Conservation (phyloP, 2,329 filamentous ascomycete genomes). For the Aspergillus ochraceoroseus region DNA sequence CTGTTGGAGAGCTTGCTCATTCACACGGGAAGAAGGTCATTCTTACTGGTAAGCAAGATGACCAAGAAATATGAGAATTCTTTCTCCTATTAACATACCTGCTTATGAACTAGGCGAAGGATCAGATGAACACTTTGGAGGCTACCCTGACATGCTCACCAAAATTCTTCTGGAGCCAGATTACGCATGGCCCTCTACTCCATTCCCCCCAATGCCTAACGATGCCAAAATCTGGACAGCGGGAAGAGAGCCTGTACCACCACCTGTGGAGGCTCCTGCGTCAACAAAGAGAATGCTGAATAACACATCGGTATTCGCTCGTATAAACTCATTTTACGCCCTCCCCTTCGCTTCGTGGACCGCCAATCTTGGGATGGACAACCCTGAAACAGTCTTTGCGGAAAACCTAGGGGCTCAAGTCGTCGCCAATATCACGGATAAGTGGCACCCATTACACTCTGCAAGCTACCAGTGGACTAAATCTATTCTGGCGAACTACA, state of each 20-base stretch:
- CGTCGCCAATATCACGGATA: conserved; percentile 10
- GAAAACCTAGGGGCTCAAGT: conserved; percentile 10
- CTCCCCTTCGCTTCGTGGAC: conserved; percentile 38
- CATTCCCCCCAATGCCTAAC: conserved; percentile 14
- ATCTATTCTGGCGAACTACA: conserved; percentile 11
- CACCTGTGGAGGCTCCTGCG: conserved; percentile 17
- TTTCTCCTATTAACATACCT: not conserved
- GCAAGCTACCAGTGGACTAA: conserved; percentile 16
- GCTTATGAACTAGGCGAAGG: conserved; percentile 41
- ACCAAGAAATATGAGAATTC: too few species aligned
- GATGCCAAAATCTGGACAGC: conserved; percentile 6
- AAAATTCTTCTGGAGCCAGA: conserved; percentile 52
- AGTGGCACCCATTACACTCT: conserved; percentile 41
- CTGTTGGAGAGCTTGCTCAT: conserved; percentile 46
- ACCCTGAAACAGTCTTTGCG: conserved; percentile 18
- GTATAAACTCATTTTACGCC: conserved; percentile 34
- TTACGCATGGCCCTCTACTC: conserved; percentile 29
- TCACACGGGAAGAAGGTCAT: conserved; percentile 52
- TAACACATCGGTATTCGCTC: conserved; percentile 35
- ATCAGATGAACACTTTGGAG: conserved; percentile 53
- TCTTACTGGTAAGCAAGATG: conserved; percentile 40
- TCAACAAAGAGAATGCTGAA: conserved; percentile 38
- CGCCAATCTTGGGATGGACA: conserved; percentile 3
- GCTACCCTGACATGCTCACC: conserved; percentile 47
- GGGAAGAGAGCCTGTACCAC: conserved; percentile 2